Evolutionary conservation across 805 yeast species (phyloP), one percentile per base, ranked within the genome.

Genomic region (Starmerella bombicola): DNA sequence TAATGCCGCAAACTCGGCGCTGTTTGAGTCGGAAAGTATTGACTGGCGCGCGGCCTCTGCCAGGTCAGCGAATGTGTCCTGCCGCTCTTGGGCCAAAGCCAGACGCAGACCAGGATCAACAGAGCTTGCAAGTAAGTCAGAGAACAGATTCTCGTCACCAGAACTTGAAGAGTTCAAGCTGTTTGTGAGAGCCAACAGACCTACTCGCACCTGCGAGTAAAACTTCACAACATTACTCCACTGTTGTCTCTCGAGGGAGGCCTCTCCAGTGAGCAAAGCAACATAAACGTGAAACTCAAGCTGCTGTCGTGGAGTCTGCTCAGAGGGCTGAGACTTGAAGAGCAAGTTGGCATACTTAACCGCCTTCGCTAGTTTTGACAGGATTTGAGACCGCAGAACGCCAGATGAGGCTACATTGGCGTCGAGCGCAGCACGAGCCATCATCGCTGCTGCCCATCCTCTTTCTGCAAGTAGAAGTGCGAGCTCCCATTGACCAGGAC

Each of bases 281-380:
- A 40, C 45, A 42, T 56, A 57, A 51, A 45, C 30, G 37, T 43
- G 21, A 47, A 40, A 35, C 55, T 57, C 37, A 53, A 45, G 41
- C 42, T 21, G 28, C 5, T 38, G 52, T 10, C 37, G 20, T 19
- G 37, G 41, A 22, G 60, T 28, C 36, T 31, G 34, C 4, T 34
- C 35, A 9, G 37, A 40, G 10, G 43, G 35, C 19, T 37, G 30
- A 6, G 44, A 33, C 15, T 37, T 29, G 8, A 52, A 54, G 24
- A 82, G 58, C 23, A 65, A 64, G 30, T 62, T 56, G 17, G 70
- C 59, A 38, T 65, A 65, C 35, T 60, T 58, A 22, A 69, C 58
- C 1, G 88, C 74, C 58, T 72, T 78, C 55, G 78, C 82, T 46
- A 80, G 69, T 58, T 81, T 80, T 21, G 85, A 71, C 9, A 67